Conservation (phyloP, 495 filamentous ascomycete species). For the Aspergillus taichungensis region DNA sequence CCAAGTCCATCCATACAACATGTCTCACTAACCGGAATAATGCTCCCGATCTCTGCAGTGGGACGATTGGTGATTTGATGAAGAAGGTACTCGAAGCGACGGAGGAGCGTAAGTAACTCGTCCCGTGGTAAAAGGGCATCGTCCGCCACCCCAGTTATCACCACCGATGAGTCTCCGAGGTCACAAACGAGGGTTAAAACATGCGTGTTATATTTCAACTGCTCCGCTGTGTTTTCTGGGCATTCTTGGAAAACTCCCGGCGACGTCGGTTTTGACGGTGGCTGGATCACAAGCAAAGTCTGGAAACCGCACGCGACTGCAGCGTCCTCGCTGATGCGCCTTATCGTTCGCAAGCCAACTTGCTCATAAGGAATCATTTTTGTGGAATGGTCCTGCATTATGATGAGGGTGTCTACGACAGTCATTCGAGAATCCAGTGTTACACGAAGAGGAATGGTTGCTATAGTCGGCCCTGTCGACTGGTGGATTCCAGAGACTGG, state of each 20-base stretch:
- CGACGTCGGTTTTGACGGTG: neutral
- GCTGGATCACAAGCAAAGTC: conserved; percentile 15
- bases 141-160: conserved; percentile 46
- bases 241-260: neutral
- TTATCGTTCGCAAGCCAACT: conserved; percentile 2
- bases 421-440: neutral
- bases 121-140: neutral
- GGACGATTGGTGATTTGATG: too few species aligned
- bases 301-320: conserved; percentile 20
- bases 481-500: conserved; percentile 26
- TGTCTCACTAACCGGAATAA: too few species aligned
- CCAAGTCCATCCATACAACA: too few species aligned
- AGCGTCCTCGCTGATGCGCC: conserved; percentile 13
- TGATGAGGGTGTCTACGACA: conserved; percentile 7
- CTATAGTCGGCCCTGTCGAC: conserved; percentile 20
- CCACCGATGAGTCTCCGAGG: conserved; percentile 21
- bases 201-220: neutral
- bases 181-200: neutral
- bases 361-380: too few species aligned
- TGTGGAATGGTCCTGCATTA: too few species aligned
- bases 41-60: too few species aligned
- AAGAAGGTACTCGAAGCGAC: neutral
- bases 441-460: neutral
- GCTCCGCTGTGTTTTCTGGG: neutral
- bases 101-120: neutral